Base-by-base conservation (phyloP, 371 early-diverging fungal genomes). In the Mycotypha africana region DNA sequence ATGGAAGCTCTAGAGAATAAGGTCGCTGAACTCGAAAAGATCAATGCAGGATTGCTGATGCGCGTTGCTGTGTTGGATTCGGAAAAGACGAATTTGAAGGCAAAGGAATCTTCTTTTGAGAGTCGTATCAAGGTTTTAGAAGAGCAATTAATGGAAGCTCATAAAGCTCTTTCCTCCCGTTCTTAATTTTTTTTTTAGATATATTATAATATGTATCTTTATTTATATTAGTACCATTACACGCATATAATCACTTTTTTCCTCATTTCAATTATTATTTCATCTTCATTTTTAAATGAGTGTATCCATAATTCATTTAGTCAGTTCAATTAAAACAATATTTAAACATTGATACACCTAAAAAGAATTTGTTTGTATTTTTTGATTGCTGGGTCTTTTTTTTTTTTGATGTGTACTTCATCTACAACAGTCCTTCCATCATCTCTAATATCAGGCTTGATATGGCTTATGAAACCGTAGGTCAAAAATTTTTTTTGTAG, bases 1-100 rank as follows among this genome's bases (percentile, higher is more conserved):
- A 79, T 94, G 62, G 88, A 89, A 47, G 64, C 76, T 16, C 78
- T 94, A 14, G 92, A 93, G 61, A 50, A 38, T 35, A 81, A 81
- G 40, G 89, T 87, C 19, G 59, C 72, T 14, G 82, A 84, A 39
- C 78, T 94, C 4, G 89, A 91, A 58, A 56, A 65, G 23, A 79
- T 90, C 49, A 89, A 91, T 57, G 69, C 59, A 47, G 58, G 65
- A 19, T 61, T 86, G 22, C 62, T 74, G 38, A 74, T 78, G 60
- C 74, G 74, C 48, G 53, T 86, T 20, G 86, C 88, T 33, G 82
- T 88, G 10, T 60, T 88, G 26, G 86, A 86, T 46, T 78, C 67
- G 38, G 87, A 88, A 60, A 78, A 79, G 51, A 69, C 60, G 20
- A 65, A 64, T 48, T 69, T 76, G 42, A 53, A 71, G 24, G 73